phyloP scores from a whole-genome alignment of 2,329 filamentous ascomycete species.

The Cladosporium phlei region DNA sequence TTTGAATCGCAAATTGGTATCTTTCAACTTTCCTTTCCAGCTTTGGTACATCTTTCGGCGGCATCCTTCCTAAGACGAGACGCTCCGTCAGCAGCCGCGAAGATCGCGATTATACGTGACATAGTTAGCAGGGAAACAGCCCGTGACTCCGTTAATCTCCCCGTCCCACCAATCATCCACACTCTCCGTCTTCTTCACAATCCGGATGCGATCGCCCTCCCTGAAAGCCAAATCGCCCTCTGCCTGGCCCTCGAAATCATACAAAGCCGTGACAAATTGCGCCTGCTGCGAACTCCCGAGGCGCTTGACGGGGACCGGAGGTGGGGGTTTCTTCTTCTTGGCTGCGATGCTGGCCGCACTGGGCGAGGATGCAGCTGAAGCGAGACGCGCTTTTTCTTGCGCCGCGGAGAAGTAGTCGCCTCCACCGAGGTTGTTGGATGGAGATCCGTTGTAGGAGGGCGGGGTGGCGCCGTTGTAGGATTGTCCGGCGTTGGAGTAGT shows the following conservation, averaged over 20 bases:
- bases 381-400: slow-evolving; percentile 19
- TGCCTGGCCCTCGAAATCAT: slow-evolving; percentile 67
- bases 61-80: too few relatives aligned
- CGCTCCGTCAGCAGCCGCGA: too few relatives aligned
- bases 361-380: slow-evolving; percentile 33
- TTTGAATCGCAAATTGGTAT: too few relatives aligned
- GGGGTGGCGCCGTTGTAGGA: slow-evolving; percentile 28
- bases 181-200: slow-evolving; percentile 72
- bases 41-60: too few relatives aligned
- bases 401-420: slow-evolving; percentile 28
- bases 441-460: slow-evolving; percentile 30
- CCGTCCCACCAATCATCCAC: slow-evolving; percentile 88
- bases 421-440: slow-evolving; percentile 24
- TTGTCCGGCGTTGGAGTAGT: slow-evolving; percentile 16
- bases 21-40: too few relatives aligned
- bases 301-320: slow-evolving; percentile 63
- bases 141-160: slow-evolving; percentile 62
- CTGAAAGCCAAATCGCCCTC: slow-evolving; percentile 67
- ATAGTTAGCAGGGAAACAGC: slow-evolving; percentile 81
- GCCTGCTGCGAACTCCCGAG: slow-evolving; percentile 44
- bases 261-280: slow-evolving; percentile 57
- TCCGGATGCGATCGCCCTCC: slow-evolving; percentile 71
- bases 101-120: too few relatives aligned
- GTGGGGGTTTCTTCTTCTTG: slow-evolving; percentile 74
- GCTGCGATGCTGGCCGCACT: slow-evolving; percentile 28